Conservation (phyloP, 2,329 filamentous ascomycete genomes). For the Westerdykella sp. region DNA sequence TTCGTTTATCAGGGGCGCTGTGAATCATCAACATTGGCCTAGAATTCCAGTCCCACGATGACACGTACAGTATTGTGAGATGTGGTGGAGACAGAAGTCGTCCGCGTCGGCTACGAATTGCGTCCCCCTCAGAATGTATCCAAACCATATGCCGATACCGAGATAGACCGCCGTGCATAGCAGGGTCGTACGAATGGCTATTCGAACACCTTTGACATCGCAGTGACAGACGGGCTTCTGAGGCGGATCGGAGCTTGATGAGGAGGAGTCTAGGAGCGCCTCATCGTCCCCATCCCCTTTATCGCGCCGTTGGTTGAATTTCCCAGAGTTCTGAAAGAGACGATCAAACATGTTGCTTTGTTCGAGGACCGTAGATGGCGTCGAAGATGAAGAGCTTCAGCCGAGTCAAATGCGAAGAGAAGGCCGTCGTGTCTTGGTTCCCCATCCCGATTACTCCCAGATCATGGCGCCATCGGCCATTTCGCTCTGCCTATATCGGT, state of each 20-base stretch:
- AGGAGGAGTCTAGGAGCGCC: constrained; percentile 2
- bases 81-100: constrained; percentile 21
- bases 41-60: background rate
- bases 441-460: too few relatives aligned
- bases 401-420: too few relatives aligned
- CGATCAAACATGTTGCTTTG: constrained; percentile 5
- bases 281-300: constrained; percentile 4
- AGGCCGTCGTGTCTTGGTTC: too few relatives aligned
- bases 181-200: background rate
- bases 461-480: too few relatives aligned
- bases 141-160: constrained; percentile 7
- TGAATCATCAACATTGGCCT: background rate
- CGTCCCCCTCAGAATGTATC: constrained; percentile 11
- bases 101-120: constrained; percentile 15
- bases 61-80: constrained; percentile 27
- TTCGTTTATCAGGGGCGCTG: constrained; percentile 35
- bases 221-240: background rate
- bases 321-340: constrained; percentile 1
- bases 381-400: too few relatives aligned
- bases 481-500: too few relatives aligned
- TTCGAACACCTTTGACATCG: background rate
- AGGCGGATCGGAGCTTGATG: background rate
- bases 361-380: too few relatives aligned
- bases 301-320: constrained; percentile 1
- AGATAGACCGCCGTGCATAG: background rate